Percentiles rank a stretch among this genome's conserved stretches.
phyloP scores from a whole-genome alignment of 2,329 filamentous ascomycete genomes.

The Cladosporium sp. region DNA sequence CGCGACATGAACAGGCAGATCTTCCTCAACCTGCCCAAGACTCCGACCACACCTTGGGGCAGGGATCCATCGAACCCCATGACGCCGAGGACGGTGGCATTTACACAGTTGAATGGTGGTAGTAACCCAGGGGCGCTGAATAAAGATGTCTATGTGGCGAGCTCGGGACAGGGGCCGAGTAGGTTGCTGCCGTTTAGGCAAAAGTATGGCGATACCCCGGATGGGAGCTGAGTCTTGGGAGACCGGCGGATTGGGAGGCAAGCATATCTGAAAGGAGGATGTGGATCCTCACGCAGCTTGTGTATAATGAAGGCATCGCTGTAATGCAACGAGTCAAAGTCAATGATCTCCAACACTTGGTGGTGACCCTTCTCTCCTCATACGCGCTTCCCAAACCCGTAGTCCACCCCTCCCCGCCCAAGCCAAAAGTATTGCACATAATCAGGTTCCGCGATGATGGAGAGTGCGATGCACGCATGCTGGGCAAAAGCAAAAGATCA shows the following conservation, averaged over 20 bases:
- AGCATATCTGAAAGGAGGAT: too few relatives aligned
- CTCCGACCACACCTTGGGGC: conserved; percentile 40
- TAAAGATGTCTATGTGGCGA: not conserved
- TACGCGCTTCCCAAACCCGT: too few relatives aligned
- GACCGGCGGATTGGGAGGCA: too few relatives aligned
- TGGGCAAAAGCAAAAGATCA: conserved; percentile 4
- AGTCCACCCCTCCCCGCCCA: too few relatives aligned
- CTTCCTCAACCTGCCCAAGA: conserved; percentile 34
- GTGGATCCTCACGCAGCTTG: too few relatives aligned
- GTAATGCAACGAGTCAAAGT: too few relatives aligned
- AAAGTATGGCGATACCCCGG: conserved; percentile 4
- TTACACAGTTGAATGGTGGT: conserved; percentile 49
- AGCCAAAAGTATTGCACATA: too few relatives aligned
- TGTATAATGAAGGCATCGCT: too few relatives aligned
- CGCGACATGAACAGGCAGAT: conserved; percentile 52
- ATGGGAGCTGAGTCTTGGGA: conserved; percentile 4
- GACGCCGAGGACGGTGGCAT: conserved; percentile 62
- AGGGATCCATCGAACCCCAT: conserved; percentile 34
- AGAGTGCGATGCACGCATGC: too few relatives aligned
- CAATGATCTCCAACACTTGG: too few relatives aligned
- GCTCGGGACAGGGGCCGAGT: conserved; percentile 6
- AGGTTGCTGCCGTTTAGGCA: conserved; percentile 9
- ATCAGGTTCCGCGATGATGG: too few relatives aligned
- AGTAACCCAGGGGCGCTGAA: not conserved
- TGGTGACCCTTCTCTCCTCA: too few relatives aligned